These are phyloP conservation scores for Trichophyton schoenleinii DNA, from an alignment of 2,329 filamentous ascomycete species.

Conservation along the genomic window DNA sequence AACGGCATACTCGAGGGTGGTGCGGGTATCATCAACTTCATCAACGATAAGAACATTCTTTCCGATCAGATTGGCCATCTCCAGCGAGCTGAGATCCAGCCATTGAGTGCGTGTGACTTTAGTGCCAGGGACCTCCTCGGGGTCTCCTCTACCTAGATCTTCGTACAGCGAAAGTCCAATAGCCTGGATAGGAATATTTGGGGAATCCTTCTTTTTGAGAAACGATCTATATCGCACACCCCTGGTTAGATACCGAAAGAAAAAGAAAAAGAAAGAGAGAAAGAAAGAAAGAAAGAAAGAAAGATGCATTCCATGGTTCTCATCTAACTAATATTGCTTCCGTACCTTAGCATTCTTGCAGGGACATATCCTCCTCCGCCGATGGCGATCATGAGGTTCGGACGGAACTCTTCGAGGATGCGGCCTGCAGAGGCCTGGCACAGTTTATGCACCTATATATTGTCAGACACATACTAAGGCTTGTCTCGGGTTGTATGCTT, in stretches of 20 bases:
- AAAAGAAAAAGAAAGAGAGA: neutral
- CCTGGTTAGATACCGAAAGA: neutral
- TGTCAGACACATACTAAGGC: neutral
- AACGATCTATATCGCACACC: slow-evolving; percentile 51
- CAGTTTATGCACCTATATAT: slow-evolving; percentile 77
- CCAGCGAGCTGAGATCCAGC: slow-evolving; percentile 77
- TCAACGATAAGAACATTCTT: slow-evolving; percentile 89
- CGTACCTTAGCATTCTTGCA: slow-evolving; percentile 75
- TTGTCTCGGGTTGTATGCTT: neutral
- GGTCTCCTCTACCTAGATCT: slow-evolving; percentile 51
- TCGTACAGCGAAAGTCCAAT: slow-evolving; percentile 98
- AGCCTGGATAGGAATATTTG: slow-evolving; percentile 98
- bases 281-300: neutral
- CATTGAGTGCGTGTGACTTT: slow-evolving; percentile 97
- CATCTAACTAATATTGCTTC: neutral
- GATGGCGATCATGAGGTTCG: slow-evolving; percentile 96
- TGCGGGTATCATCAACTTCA: slow-evolving; percentile 91
- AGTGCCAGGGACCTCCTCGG: slow-evolving; percentile 68
- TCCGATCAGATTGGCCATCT: slow-evolving; percentile 79
- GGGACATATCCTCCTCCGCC: slow-evolving; percentile 95
- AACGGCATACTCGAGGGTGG: slow-evolving; percentile 87
- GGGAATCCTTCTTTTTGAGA: slow-evolving; percentile 71
- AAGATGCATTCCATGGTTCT: neutral
- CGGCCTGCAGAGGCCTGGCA: slow-evolving; percentile 73
- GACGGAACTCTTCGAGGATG: slow-evolving; percentile 76